Percentiles rank a stretch among this genome's conserved stretches.
These are phyloP conservation scores for Rhizopus arrhizus DNA, from an alignment of 371 early-diverging fungal genomes.

Conservation along the genomic window DNA sequence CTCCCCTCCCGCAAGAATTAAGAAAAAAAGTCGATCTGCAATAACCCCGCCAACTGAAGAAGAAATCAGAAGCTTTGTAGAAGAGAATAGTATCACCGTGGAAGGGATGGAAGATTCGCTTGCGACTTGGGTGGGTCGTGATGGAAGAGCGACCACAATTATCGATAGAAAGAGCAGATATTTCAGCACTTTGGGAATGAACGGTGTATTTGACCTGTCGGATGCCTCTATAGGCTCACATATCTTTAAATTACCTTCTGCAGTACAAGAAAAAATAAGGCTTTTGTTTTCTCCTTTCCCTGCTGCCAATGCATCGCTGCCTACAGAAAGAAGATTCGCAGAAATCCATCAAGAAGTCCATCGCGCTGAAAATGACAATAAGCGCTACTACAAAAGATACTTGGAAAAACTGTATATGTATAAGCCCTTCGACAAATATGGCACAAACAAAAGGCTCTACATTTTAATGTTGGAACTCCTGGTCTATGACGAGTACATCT, in stretches of 20 bases:
- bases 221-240: slow-evolving; percentile 13
- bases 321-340: slow-evolving; percentile 4
- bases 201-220: slow-evolving; percentile 10
- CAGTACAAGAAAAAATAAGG: slow-evolving; percentile 4
- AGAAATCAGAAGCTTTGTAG: slow-evolving; percentile 11
- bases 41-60: slow-evolving; percentile 3
- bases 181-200: slow-evolving; percentile 16
- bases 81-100: slow-evolving; percentile 4
- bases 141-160: slow-evolving; percentile 9
- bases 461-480: slow-evolving; percentile 11
- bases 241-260: slow-evolving; percentile 11
- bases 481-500: slow-evolving; percentile 14
- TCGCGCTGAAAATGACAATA: slow-evolving; percentile 4
- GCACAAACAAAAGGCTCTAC: slow-evolving; percentile 11
- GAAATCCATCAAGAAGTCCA: slow-evolving; percentile 13
- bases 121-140: slow-evolving; percentile 10
- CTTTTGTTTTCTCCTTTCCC: slow-evolving; percentile 11
- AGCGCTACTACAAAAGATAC: slow-evolving; percentile 14
- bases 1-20: slow-evolving; percentile 9
- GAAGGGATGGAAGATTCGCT: slow-evolving; percentile 9
- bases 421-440: slow-evolving; percentile 8
- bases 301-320: slow-evolving; percentile 1
- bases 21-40: slow-evolving; percentile 2
- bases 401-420: slow-evolving; percentile 5
- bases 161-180: slow-evolving; percentile 17